These are phyloP conservation scores for Leptographium wingfieldii DNA, from an alignment of 2,329 filamentous ascomycete species.

Conservation along the genomic window DNA sequence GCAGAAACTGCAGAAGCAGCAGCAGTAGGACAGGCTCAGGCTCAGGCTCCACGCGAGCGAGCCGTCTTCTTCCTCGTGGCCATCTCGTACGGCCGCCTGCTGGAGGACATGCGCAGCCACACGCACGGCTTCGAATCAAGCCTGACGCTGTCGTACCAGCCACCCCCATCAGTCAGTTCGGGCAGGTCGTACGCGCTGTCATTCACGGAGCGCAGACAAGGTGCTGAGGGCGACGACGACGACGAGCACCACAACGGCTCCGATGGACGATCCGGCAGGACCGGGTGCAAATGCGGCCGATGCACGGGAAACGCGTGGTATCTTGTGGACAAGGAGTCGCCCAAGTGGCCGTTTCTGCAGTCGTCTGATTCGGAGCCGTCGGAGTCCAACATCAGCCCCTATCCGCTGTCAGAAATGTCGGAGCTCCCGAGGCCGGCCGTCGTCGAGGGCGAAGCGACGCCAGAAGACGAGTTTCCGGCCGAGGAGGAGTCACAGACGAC, in stretches of 20 bases:
- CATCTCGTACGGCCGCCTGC: slow-evolving; percentile 1
- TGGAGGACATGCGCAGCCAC: not conserved
- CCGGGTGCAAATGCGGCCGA: not conserved
- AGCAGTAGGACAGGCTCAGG: too few species aligned
- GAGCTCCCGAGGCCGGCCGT: not conserved
- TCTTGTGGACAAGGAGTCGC: not conserved
- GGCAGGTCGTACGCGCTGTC: not conserved
- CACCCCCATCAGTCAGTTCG: not conserved
- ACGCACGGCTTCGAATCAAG: not conserved
- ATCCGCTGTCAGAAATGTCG: too few species aligned
- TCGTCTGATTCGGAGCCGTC: not conserved
- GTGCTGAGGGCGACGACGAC: not conserved
- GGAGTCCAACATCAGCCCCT: too few species aligned
- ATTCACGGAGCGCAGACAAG: not conserved
- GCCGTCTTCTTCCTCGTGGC: slow-evolving; percentile 8
- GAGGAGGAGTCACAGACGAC: not conserved
- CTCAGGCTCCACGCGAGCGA: too few species aligned
- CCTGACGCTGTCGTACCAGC: not conserved
- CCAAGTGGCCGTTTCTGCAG: not conserved
- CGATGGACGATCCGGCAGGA: too few species aligned
- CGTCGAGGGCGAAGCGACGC: not conserved
- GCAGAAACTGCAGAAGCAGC: too few species aligned
- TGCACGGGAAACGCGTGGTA: not conserved
- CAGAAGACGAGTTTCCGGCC: not conserved
- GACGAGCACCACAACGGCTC: not conserved